Percentiles rank a stretch among this genome's conserved stretches.
Conservation (phyloP, 2,329 filamentous ascomycete genomes). For the Claviceps monticola region DNA sequence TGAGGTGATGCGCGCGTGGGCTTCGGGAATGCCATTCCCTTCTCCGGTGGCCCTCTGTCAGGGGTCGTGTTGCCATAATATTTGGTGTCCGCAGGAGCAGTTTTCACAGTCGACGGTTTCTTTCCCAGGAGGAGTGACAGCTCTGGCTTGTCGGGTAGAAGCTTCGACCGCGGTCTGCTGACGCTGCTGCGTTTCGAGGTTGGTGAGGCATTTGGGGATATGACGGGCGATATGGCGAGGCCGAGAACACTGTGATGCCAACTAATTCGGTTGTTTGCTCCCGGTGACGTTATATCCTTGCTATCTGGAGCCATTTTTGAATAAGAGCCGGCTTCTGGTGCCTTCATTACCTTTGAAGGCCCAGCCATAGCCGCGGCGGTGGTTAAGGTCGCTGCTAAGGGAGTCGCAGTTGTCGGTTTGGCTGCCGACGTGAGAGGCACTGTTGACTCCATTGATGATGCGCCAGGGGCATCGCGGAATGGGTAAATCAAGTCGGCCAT, state of each 20-base stretch:
- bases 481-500: constrained; percentile 12
- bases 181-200: constrained; percentile 6
- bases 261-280: constrained; percentile 16
- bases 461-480: constrained; percentile 9
- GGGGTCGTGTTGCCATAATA: background rate
- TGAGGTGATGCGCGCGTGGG: constrained; percentile 7
- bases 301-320: constrained; percentile 3
- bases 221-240: constrained; percentile 26
- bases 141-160: constrained; percentile 32
- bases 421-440: background rate
- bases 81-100: background rate
- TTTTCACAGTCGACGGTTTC: background rate
- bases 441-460: background rate
- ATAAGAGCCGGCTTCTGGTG: background rate
- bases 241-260: constrained; percentile 27
- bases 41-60: background rate
- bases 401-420: background rate
- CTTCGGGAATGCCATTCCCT: constrained; percentile 5
- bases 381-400: background rate
- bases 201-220: constrained; percentile 11
- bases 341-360: background rate
- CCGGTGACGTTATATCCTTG: constrained; percentile 6
- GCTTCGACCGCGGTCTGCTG: constrained; percentile 24
- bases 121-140: constrained; percentile 17
- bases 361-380: background rate